Conservation (phyloP, 495 filamentous ascomycete genomes). For the Viridothelium virens region DNA sequence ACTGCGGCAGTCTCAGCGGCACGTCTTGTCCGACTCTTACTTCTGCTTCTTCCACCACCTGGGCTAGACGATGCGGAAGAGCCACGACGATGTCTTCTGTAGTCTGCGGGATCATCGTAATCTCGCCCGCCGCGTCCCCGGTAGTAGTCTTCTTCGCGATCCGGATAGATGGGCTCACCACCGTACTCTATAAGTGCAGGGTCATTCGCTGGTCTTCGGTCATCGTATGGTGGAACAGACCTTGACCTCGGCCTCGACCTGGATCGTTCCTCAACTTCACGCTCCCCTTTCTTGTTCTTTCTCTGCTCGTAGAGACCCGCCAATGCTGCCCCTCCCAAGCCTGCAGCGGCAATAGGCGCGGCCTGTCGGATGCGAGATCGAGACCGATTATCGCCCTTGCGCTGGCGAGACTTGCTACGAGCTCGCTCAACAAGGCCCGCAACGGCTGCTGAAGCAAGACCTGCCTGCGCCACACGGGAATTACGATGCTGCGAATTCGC, state of each 20-base stretch:
- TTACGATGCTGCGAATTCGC: constrained; percentile 54
- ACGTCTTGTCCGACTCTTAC: constrained; percentile 37
- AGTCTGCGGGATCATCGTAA: constrained; percentile 22
- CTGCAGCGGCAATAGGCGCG: constrained; percentile 64
- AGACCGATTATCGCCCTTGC: constrained; percentile 45
- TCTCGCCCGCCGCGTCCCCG: constrained; percentile 18
- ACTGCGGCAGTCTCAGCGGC: constrained; percentile 62
- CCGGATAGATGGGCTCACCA: constrained; percentile 43
- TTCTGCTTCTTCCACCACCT: constrained; percentile 38
- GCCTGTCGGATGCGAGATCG: constrained; percentile 54
- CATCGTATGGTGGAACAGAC: constrained; percentile 36
- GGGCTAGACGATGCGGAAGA: constrained; percentile 47
- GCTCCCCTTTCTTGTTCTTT: constrained; percentile 59
- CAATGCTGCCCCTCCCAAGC: constrained; percentile 67
- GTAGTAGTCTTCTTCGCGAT: constrained; percentile 23
- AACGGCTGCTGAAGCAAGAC: constrained; percentile 66
- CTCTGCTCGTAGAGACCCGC: constrained; percentile 74
- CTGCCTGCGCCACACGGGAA: constrained; percentile 66
- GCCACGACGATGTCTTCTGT: constrained; percentile 25
- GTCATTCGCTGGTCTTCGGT: constrained; percentile 50
- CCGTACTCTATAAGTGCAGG: constrained; percentile 79
- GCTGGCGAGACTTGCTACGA: constrained; percentile 62
- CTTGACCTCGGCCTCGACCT: constrained; percentile 44
- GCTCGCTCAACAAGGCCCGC: constrained; percentile 68
- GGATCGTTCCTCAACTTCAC: constrained; percentile 42